Base-by-base conservation (phyloP, 306 rosid genomes). In the Coriaria nepalensis region DNA sequence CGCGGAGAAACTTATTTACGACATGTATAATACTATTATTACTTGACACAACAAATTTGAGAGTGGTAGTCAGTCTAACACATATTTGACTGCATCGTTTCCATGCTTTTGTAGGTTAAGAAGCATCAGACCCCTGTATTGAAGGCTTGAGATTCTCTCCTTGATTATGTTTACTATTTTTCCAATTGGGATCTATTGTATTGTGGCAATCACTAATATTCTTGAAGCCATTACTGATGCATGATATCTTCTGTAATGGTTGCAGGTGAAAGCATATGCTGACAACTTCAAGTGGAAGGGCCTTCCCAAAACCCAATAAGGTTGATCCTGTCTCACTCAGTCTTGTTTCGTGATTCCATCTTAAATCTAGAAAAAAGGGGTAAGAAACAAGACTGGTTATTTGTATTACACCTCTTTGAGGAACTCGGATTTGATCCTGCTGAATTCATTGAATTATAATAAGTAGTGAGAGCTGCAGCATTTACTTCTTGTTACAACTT, bases 241-340 rank as follows among this genome's bases (percentile, higher is more conserved):
- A 10, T n/a, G 33, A 10, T 5, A 15, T 36, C 13, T 40, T 14
- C 36, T 47, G 14, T 42, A 37, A 33, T 45, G 55, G 33, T 64
- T 73, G 68, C 69, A 85, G 98, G 82, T 59, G 55, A 90, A 73
- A 61, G 52, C 86, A 55, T 90, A 90, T 63, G 87, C 98, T 2
- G 98, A 90, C 67, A 90, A 90, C 78, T 90, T 85, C 68, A 90
- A 79, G 77, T 85, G 95, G 87, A 90, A 90, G 82, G 98, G 95
- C 43, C 83, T 35, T 6, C 93, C 96, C 6, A 72, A 63, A 72
- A 14, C 59, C 54, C 73, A 50, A 35, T 72, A 62, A 66, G 66
- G 49, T 13, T 80, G 78, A 76, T 50, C 66, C 7, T 43, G 56
- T 63, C 52, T 34, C 35, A 20, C 6, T 34, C 43, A 50, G 45